A percentile compares a stretch with the other conserved stretches of the same genome.
These are phyloP conservation scores for Didymosphaeria variabile DNA, from an alignment of 2,329 filamentous ascomycete genomes.

Conservation along the genomic window DNA sequence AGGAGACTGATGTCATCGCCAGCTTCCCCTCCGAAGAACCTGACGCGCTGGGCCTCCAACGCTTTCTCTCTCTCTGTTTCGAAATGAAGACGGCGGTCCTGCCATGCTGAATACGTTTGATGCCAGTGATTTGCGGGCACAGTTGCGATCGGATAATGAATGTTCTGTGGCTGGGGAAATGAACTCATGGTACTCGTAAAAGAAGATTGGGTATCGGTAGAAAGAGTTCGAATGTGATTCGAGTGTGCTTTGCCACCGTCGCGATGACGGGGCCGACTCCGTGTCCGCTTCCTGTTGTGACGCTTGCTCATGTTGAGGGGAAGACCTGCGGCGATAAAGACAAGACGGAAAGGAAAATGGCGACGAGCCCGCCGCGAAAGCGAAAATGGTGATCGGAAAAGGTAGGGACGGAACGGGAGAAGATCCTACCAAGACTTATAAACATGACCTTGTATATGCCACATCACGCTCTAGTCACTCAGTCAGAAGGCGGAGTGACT, in stretches of 20 bases:
- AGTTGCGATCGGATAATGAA: conserved; percentile 27
- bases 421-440: conserved; percentile 38
- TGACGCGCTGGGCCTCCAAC: conserved; percentile 48
- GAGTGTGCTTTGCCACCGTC: conserved; percentile 36
- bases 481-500: conserved; percentile 49
- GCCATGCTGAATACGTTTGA: conserved; percentile 49
- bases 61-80: conserved; percentile 41
- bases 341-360: conserved; percentile 15
- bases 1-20: conserved; percentile 54
- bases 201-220: conserved; percentile 39
- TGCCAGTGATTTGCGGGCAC: conserved; percentile 45
- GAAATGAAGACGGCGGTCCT: conserved; percentile 41
- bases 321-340: conserved; percentile 11
- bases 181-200: conserved; percentile 34
- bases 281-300: conserved; percentile 56
- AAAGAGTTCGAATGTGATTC: conserved; percentile 42
- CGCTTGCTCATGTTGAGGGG: conserved; percentile 50
- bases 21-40: conserved; percentile 55
- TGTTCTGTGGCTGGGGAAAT: conserved; percentile 27
- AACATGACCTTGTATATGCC: conserved; percentile 30
- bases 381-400: conserved; percentile 37
- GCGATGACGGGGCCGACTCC: conserved; percentile 53
- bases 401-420: conserved; percentile 19
- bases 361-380: conserved; percentile 39
- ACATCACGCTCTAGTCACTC: conserved; percentile 28